phyloP scores from a whole-genome alignment of 2,329 filamentous ascomycete genomes.

The Nemania serpens region DNA sequence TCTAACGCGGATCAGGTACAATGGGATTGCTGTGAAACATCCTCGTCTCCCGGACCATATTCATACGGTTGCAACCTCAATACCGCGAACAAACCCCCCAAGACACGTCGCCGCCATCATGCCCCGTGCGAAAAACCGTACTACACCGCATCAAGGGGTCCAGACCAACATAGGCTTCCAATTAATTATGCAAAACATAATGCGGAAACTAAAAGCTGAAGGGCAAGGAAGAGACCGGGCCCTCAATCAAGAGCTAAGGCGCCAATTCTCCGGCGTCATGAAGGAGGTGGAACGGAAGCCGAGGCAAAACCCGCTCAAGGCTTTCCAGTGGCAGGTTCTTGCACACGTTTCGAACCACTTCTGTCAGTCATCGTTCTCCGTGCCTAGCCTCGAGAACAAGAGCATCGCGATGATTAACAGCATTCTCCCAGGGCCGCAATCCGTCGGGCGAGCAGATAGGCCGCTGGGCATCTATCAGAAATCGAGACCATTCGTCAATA shows the following conservation, averaged over 20 bases:
- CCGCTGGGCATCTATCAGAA: not conserved
- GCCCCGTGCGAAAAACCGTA: no score
- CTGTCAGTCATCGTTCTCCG: not conserved
- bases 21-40: no score
- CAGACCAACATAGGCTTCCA: no score
- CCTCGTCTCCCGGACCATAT: no score
- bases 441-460: not conserved
- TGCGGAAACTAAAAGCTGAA: not conserved
- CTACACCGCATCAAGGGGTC: no score
- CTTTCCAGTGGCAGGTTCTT: constrained; percentile 2
- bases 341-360: constrained; percentile 10
- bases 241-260: not conserved
- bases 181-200: not conserved
- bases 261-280: not conserved
- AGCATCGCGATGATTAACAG: not conserved
- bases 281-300: not conserved
- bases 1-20: no score
- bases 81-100: no score
- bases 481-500: not conserved
- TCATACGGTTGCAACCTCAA: no score
- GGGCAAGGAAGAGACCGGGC: not conserved
- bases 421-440: not conserved
- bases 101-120: no score
- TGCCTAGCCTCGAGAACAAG: not conserved
- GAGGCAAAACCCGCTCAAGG: not conserved